phyloP scores from a whole-genome alignment of 306 rosid genomes.

The Pachyrhizus erosus region DNA sequence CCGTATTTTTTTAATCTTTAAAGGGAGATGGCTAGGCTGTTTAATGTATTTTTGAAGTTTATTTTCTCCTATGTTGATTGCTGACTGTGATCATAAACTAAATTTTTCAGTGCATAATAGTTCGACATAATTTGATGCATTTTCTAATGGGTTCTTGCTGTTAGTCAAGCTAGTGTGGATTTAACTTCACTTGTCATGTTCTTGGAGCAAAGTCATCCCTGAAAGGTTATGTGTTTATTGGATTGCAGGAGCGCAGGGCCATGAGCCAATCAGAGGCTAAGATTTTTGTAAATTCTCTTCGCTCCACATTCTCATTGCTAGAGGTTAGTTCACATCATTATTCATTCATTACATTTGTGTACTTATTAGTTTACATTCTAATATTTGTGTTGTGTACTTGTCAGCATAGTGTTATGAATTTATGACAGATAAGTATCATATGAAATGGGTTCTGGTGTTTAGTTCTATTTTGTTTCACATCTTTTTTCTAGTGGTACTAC shows the following conservation, averaged over 20 bases:
- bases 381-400: slow-evolving; percentile 13
- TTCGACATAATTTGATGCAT: not conserved
- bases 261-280: slow-evolving; percentile 67
- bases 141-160: slow-evolving; percentile 33
- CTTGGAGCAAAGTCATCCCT: not conserved
- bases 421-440: slow-evolving; percentile 28
- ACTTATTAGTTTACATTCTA: not conserved
- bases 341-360: slow-evolving; percentile 32
- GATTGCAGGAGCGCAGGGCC: slow-evolving; percentile 76
- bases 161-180: slow-evolving; percentile 1
- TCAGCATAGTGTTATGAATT: slow-evolving; percentile 26
- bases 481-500: not conserved
- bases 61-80: slow-evolving; percentile 14
- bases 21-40: not conserved
- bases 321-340: slow-evolving; percentile 66
- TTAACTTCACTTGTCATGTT: slow-evolving; percentile 23
- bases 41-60: not conserved
- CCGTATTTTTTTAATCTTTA: not conserved
- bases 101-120: not conserved
- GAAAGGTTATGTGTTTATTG: slow-evolving; percentile 30
- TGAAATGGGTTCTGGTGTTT: not conserved
- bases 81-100: not conserved
- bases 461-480: slow-evolving; percentile 24
- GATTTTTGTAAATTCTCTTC: slow-evolving; percentile 69
- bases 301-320: slow-evolving; percentile 70